These are phyloP conservation scores for Trichothecium roseum DNA, from an alignment of 2,329 filamentous ascomycete species.

Conservation along the genomic window DNA sequence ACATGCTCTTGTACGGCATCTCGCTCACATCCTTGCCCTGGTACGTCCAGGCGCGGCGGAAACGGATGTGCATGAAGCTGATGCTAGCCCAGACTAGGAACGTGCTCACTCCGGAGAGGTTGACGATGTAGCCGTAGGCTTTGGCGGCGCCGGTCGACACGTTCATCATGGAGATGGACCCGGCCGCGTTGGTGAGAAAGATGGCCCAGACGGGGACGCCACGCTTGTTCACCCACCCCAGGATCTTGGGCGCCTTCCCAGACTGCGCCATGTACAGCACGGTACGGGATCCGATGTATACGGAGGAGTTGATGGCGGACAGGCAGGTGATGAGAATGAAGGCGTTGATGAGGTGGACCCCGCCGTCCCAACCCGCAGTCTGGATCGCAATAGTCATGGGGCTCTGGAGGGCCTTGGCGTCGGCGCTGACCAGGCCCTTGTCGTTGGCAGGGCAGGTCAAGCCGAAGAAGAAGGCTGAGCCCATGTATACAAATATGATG, in stretches of 20 bases:
- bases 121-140: conserved; percentile 61
- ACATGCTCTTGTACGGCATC: conserved; percentile 43
- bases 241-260: conserved; percentile 57
- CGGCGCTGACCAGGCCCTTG: conserved; percentile 48
- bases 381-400: conserved; percentile 67
- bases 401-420: conserved; percentile 54
- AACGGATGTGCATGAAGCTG: conserved; percentile 60
- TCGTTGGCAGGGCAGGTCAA: conserved; percentile 64
- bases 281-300: conserved; percentile 69
- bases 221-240: conserved; percentile 55
- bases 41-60: conserved; percentile 50
- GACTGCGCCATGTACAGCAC: conserved; percentile 67
- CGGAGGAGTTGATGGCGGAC: conserved; percentile 62
- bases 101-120: conserved; percentile 58
- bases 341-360: conserved; percentile 65
- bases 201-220: conserved; percentile 54
- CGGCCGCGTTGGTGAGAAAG: conserved; percentile 59
- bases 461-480: conserved; percentile 63
- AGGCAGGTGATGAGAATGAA: conserved; percentile 67
- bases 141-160: conserved; percentile 53
- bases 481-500: conserved; percentile 56
- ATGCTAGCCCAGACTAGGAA: conserved; percentile 66
- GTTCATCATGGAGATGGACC: conserved; percentile 67
- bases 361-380: conserved; percentile 62
- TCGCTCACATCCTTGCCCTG: conserved; percentile 45